phyloP scores from a whole-genome alignment of 495 filamentous ascomycete genomes.

The Mycothermus thermophilus region DNA sequence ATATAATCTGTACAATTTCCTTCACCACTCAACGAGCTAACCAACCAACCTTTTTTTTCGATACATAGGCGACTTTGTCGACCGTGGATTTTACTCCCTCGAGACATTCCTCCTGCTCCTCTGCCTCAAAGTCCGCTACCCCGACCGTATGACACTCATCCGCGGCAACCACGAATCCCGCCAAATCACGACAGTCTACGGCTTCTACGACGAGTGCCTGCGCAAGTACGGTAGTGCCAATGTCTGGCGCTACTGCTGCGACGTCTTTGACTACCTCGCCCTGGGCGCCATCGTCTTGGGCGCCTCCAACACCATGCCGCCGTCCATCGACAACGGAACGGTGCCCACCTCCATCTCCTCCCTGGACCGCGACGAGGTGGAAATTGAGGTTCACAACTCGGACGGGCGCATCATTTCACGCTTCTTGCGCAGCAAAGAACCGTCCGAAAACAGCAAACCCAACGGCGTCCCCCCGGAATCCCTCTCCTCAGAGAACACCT shows the following conservation, averaged over 20 bases:
- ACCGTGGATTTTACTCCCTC: slow-evolving; percentile 94
- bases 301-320: slow-evolving; percentile 56
- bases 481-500: neutral
- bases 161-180: slow-evolving; percentile 95
- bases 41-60: too few relatives aligned
- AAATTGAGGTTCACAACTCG: slow-evolving; percentile 83
- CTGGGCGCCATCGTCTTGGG: slow-evolving; percentile 89
- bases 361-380: slow-evolving; percentile 53
- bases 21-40: too few relatives aligned
- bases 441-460: slow-evolving; percentile 17
- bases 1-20: neutral
- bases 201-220: slow-evolving; percentile 97
- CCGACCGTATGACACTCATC: slow-evolving; percentile 93
- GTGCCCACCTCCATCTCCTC: slow-evolving; percentile 29
- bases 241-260: slow-evolving; percentile 97
- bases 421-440: slow-evolving; percentile 35
- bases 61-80: slow-evolving; percentile 93
- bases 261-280: slow-evolving; percentile 96
- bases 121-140: slow-evolving; percentile 93
- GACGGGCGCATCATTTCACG: slow-evolving; percentile 62
- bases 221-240: slow-evolving; percentile 96
- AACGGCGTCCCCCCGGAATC: slow-evolving; percentile 15
- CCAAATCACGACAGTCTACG: slow-evolving; percentile 96
- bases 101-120: slow-evolving; percentile 92
- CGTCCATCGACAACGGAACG: slow-evolving; percentile 21